Base-by-base conservation (phyloP, 2,329 filamentous ascomycete species). In the Scorias spongiosa region DNA sequence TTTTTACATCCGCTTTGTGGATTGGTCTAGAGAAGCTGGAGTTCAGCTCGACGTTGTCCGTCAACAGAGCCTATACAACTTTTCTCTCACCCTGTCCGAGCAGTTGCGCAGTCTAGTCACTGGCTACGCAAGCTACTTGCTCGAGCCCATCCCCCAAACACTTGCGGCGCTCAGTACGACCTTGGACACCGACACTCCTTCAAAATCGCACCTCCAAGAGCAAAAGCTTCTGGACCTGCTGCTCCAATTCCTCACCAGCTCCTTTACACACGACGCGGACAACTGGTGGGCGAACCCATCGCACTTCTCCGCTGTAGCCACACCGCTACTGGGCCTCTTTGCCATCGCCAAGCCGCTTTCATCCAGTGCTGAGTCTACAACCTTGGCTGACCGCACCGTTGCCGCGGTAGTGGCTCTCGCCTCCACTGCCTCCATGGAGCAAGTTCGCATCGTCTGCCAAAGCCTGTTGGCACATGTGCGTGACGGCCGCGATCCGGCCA, bases 41-140 rank as follows among this genome's bases (percentile, higher is more conserved):
- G 32, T 36, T 4, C 4, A 36, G 12, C 15, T 36, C 12, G 32
- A 12, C 12, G 32, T 36, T 15, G 32, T 36, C 12, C 77, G 87
- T 14, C 74, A 81, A 38, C 80, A 81, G 48, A 85, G 80, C 48
- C 74, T 93, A 51, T 95, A 87, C 67, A 76, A 77, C 42, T 94
- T 95, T 68, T 68, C 93, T 38, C 66, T 77, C 32, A 67, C 74
- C 11, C 88, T 96, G 64, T 94, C 94, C 56, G 77, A 80, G 46
- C 82, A 77, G 50, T 79, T 96, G 48, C 91, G 91, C 72, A 91
- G 86, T 7, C 89, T 96, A 45, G 87, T 96, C 46, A 96, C 91
- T 9, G 82, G 80, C 63, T 98, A 98, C 61, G 81, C 85, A 2
- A 81, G 80, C 48, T 93, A 93, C 58, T 68, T 94, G 26, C 64